Evolutionary conservation across 2,329 filamentous ascomycete genomes (phyloP).

Genomic region (Dactylellina parvicollis): DNA sequence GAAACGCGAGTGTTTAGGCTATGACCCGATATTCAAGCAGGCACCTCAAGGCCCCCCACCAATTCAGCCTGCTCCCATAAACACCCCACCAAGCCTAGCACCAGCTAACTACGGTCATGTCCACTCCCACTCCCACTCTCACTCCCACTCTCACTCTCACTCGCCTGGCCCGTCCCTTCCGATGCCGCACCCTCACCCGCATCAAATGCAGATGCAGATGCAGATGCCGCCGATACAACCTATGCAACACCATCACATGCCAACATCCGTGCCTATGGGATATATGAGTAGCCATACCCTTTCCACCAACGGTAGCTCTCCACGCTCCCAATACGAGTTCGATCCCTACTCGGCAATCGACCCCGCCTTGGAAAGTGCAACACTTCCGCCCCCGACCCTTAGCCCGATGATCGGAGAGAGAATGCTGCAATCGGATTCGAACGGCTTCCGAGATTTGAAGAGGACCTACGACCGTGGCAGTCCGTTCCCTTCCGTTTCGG

Average conservation of each 20-base stretch:
- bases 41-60: slow-evolving; percentile 74
- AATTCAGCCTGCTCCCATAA: slow-evolving; percentile 75
- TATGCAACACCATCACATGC: slow-evolving; percentile 58
- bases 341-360: slow-evolving; percentile 73
- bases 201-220: slow-evolving; percentile 59
- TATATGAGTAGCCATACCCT: slow-evolving; percentile 56
- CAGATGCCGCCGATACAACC: slow-evolving; percentile 57
- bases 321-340: slow-evolving; percentile 65
- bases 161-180: slow-evolving; percentile 55
- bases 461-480: slow-evolving; percentile 60
- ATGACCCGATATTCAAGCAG: slow-evolving; percentile 86
- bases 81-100: slow-evolving; percentile 55
- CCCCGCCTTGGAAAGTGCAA: slow-evolving; percentile 69
- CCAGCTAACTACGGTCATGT: slow-evolving; percentile 63
- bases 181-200: slow-evolving; percentile 57
- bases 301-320: slow-evolving; percentile 62
- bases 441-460: slow-evolving; percentile 57
- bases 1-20: slow-evolving; percentile 85
- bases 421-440: slow-evolving; percentile 54
- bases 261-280: slow-evolving; percentile 44
- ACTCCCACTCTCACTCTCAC: too few relatives aligned
- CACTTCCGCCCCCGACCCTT: slow-evolving; percentile 59
- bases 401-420: slow-evolving; percentile 57
- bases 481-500: slow-evolving; percentile 61
- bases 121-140: too few relatives aligned